Percentiles rank a stretch among this genome's conserved stretches.
Evolutionary conservation across 306 rosid species (phyloP).

Genomic region (Vachellia pachyceras): DNA sequence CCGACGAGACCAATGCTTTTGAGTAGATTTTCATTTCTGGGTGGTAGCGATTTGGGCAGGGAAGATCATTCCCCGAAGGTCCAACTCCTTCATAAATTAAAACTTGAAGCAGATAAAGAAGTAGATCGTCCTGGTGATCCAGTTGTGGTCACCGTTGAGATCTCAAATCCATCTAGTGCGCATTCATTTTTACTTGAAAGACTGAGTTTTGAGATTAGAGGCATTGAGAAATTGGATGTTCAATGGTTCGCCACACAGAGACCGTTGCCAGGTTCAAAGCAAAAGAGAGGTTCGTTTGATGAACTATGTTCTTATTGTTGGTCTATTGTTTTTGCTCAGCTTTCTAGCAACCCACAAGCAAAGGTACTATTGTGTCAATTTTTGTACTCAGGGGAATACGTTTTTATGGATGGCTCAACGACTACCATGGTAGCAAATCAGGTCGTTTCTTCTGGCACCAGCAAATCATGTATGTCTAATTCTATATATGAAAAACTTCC

Average conservation of each 20-base stretch:
- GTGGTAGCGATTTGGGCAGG: slow-evolving; percentile 53
- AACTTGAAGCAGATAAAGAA: slow-evolving; percentile 75
- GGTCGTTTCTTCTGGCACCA: slow-evolving; percentile 69
- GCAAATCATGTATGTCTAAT: slow-evolving; percentile 78
- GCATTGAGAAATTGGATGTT: slow-evolving; percentile 81
- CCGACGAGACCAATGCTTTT: slow-evolving; percentile 55
- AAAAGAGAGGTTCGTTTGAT: slow-evolving; percentile 71
- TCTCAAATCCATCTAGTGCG: slow-evolving; percentile 58
- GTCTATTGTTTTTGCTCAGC: slow-evolving; percentile 25
- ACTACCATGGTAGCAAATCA: slow-evolving; percentile 74
- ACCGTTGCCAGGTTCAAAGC: slow-evolving; percentile 75
- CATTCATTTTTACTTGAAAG: slow-evolving; percentile 77
- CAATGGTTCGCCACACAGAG: slow-evolving; percentile 96
- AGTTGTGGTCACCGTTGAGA: slow-evolving; percentile 70
- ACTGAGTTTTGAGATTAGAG: slow-evolving; percentile 82
- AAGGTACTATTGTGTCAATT: not conserved
- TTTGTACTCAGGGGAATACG: slow-evolving; percentile 71
- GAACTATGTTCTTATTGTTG: not conserved
- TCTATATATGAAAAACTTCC: not conserved
- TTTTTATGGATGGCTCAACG: slow-evolving; percentile 71
- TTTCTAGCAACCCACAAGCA: not conserved
- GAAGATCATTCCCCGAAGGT: slow-evolving; percentile 36
- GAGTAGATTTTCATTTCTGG: slow-evolving; percentile 67
- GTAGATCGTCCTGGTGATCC: slow-evolving; percentile 94
- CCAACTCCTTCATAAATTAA: slow-evolving; percentile 55